A percentile compares a stretch with the other conserved stretches of the same genome.
phyloP scores from a whole-genome alignment of 441 rosid genomes.

The Cnidoscolus chayamansa region DNA sequence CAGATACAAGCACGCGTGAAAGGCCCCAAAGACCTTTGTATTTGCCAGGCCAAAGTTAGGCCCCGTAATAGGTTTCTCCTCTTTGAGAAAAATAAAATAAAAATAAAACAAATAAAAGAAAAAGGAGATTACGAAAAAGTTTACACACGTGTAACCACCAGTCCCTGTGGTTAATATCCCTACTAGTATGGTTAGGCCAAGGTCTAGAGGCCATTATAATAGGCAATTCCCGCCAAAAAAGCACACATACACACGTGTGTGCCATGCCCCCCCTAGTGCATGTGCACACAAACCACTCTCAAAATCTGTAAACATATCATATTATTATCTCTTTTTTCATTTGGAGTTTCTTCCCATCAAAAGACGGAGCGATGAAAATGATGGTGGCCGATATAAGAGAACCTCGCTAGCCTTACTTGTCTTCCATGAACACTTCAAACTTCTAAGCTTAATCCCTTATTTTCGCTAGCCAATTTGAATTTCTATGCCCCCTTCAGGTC shows the following conservation, averaged over 20 bases:
- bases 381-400: constrained; percentile 15
- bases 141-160: constrained; percentile 34
- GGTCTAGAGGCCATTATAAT: constrained; percentile 30
- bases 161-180: constrained; percentile 26
- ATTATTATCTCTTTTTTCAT: background rate
- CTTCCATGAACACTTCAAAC: constrained; percentile 17
- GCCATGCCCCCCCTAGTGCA: constrained; percentile 29
- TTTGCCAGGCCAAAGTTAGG: constrained; percentile 32
- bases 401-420: background rate
- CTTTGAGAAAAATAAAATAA: background rate
- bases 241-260: constrained; percentile 42
- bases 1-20: constrained; percentile 42
- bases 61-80: constrained; percentile 28
- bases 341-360: constrained; percentile 14
- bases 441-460: constrained; percentile 19
- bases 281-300: constrained; percentile 35
- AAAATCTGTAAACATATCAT: constrained; percentile 15
- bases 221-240: constrained; percentile 49
- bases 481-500: constrained; percentile 29
- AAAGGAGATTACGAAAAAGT: constrained; percentile 6
- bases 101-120: background rate
- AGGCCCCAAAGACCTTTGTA: constrained; percentile 51
- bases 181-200: constrained; percentile 34
- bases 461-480: constrained; percentile 19
- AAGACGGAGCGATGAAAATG: constrained; percentile 22